These are phyloP conservation scores for Alternaria arbusti DNA, from an alignment of 2,329 filamentous ascomycete species.

Conservation along the genomic window DNA sequence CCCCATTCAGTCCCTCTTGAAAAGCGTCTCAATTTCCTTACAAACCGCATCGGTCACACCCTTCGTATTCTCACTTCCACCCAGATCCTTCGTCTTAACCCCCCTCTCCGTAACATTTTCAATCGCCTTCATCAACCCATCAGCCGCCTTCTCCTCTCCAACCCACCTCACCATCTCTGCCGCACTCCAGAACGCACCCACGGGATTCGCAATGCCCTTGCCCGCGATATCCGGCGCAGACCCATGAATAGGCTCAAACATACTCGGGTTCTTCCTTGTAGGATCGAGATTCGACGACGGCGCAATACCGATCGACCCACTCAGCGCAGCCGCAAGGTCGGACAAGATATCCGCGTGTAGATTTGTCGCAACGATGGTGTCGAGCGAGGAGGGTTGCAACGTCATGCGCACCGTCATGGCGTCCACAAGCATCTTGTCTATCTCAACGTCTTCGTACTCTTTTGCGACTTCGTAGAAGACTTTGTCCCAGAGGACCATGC, in stretches of 20 bases:
- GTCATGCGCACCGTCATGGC: conserved; percentile 59
- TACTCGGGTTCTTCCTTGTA: conserved; percentile 61
- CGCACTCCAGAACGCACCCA: conserved; percentile 73
- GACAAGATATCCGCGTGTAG: conserved; percentile 68
- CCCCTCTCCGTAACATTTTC: conserved; percentile 65
- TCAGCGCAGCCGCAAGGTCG: conserved; percentile 70
- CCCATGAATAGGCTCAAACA: conserved; percentile 70
- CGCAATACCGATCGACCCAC: conserved; percentile 72
- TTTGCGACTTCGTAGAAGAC: conserved; percentile 55
- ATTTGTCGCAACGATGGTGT: conserved; percentile 58
- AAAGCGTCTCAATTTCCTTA: conserved; percentile 57
- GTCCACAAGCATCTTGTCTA: conserved; percentile 59
- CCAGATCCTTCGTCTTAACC: conserved; percentile 65
- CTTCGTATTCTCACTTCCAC: conserved; percentile 63
- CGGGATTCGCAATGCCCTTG: conserved; percentile 67
- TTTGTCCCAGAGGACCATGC: conserved; percentile 58
- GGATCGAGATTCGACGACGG: conserved; percentile 72
- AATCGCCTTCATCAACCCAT: conserved; percentile 63
- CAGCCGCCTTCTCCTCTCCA: conserved; percentile 64
- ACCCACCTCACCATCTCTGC: conserved; percentile 72
- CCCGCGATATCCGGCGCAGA: conserved; percentile 70
- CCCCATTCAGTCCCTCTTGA: conserved; percentile 21
- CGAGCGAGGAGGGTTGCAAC: conserved; percentile 52
- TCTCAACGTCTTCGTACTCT: conserved; percentile 54
- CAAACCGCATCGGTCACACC: conserved; percentile 66